These are phyloP conservation scores for Moricandia arvensis DNA, from an alignment of 345 rosid species.

Conservation along the genomic window DNA sequence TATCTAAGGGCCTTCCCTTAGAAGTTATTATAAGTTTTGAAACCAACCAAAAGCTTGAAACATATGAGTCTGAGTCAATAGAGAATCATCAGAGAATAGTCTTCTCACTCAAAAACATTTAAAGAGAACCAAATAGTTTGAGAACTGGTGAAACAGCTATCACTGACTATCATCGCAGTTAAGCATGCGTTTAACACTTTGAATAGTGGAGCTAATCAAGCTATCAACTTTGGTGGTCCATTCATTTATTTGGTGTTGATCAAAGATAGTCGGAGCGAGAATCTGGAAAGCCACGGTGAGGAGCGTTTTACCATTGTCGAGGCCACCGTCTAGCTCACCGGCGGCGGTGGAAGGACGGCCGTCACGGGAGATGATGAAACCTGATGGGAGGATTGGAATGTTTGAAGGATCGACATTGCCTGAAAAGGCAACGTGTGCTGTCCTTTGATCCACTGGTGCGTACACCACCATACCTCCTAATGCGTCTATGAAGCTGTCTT, in stretches of 20 bases:
- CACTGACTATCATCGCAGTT: conserved; percentile 37
- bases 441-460: conserved; percentile 54
- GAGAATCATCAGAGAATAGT: conserved; percentile 17
- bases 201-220: conserved; percentile 59
- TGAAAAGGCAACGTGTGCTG: conserved; percentile 37
- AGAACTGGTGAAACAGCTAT: background rate
- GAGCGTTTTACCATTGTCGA: conserved; percentile 17
- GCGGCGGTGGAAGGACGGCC: conserved; percentile 29
- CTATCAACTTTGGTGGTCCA: conserved; percentile 54
- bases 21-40: background rate
- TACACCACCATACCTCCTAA: conserved; percentile 55
- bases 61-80: background rate
- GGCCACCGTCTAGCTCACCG: conserved; percentile 8
- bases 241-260: conserved; percentile 35
- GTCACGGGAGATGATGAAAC: conserved; percentile 61
- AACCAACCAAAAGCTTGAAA: background rate
- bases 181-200: conserved; percentile 53
- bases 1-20: conserved; percentile 13
- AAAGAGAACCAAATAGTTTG: background rate
- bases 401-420: conserved; percentile 42
- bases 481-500: conserved; percentile 55
- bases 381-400: conserved; percentile 72
- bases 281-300: conserved; percentile 77
- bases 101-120: conserved; percentile 12
- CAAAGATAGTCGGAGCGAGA: conserved; percentile 31